Conservation (phyloP, 306 rosid genomes). For the Leucaena leucocephala region DNA sequence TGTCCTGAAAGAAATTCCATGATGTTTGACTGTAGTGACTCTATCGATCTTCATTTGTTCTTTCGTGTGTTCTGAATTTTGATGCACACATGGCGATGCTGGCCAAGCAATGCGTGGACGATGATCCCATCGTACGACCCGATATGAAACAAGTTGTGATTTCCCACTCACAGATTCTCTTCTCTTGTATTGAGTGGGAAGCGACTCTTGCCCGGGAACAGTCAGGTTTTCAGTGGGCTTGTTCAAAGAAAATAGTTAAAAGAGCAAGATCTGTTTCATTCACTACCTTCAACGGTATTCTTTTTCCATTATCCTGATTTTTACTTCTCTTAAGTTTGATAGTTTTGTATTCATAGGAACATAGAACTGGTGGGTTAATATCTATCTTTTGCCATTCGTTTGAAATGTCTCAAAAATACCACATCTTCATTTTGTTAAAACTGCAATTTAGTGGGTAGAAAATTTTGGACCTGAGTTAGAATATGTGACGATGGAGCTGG, state of each 20-base stretch:
- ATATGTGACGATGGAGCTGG: constrained; percentile 28
- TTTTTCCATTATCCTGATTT: constrained; percentile 28
- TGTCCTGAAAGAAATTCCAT: neutral
- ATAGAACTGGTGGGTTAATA: constrained; percentile 28
- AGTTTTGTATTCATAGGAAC: constrained; percentile 39
- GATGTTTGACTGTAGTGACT: neutral
- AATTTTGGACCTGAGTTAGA: constrained; percentile 37
- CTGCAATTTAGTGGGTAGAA: constrained; percentile 30
- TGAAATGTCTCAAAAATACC: constrained; percentile 24
- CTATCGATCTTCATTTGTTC: constrained; percentile 13
- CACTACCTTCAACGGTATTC: constrained; percentile 30
- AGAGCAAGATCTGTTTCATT: constrained; percentile 27
- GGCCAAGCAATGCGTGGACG: constrained; percentile 96
- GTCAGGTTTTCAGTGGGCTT: constrained; percentile 99
- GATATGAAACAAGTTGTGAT: constrained; percentile 93
- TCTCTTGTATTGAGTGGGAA: constrained; percentile 96
- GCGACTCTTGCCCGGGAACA: constrained; percentile 98
- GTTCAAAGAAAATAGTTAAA: constrained; percentile 90
- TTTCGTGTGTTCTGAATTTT: constrained; percentile 17
- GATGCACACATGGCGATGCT: constrained; percentile 69
- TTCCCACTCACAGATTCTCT: constrained; percentile 82
- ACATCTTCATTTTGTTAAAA: neutral
- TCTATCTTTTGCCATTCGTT: constrained; percentile 17
- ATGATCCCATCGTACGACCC: constrained; percentile 81
- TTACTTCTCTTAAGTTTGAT: constrained; percentile 26